Evolutionary conservation across 2,329 filamentous ascomycete species (phyloP), one percentile per base, ranked within the genome.

Genomic region (Exutisphaerella laricina): DNA sequence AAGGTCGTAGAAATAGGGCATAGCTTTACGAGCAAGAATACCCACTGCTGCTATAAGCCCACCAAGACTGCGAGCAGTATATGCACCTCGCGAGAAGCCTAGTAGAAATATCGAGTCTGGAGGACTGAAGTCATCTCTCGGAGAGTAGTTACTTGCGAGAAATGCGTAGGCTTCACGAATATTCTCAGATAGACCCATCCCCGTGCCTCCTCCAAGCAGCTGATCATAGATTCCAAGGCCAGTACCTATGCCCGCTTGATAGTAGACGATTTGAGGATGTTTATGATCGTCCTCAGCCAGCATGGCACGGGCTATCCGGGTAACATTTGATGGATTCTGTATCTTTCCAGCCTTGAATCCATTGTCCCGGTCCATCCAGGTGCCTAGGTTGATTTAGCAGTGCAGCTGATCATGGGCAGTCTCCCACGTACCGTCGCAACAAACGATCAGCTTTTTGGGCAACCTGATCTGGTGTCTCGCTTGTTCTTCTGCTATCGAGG

Each of bases 91-190:
- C 4, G 66, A 69, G 51, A 70, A 71, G 2, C 70, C 70, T 23
- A 71, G 60, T 3, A 72, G 50, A 54, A 66, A 71, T 30, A 72
- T 69, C 8, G 67, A 66, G 37, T 71, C 70, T 3, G 55, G 56
- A 3, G 52, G 41, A 39, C 56, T 55, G 17, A 58, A 46, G 13
- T 50, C 33, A 29, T 58, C 53, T 14, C 60, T 51, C 12, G 57
- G 52, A 5, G 57, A 48, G 53, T 80, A 81, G 61, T 82, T 82
- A 53, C 74, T 72, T 41, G 76, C 79, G 2, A 82, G 65, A 55
- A 80, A 82, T 4, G 73, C 69, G 55, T 83, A 83, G 1, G 77
- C 75, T 58, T 81, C 78, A 9, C 77, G 72, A 40, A 83, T 72
- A 43, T 82, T 64, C 46, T 63, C 63, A 8, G 54, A 54, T 4